A percentile compares a stretch with the other conserved stretches of the same genome.
Evolutionary conservation across 768 basidiomycete species (phyloP).

Genomic region (Multifurca ochricompacta): DNA sequence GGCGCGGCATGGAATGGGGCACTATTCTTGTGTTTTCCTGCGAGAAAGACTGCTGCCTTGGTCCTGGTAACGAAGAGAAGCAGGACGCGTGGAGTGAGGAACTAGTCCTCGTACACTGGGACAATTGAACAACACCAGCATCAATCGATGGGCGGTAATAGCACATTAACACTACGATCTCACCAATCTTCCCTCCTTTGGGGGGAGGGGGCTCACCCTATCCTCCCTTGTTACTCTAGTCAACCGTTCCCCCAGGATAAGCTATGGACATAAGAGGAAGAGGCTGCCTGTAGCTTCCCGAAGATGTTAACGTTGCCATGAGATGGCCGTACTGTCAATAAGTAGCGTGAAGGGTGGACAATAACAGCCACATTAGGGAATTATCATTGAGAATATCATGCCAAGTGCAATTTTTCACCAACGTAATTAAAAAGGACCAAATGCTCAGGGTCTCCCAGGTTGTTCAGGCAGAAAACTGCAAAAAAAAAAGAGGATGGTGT

Average conservation of each 20-base stretch:
- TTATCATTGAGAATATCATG: too few relatives aligned
- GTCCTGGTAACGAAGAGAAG: constrained; percentile 33
- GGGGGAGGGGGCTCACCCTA: not conserved
- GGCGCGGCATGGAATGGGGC: constrained; percentile 88
- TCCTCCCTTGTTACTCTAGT: not conserved
- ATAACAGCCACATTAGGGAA: too few relatives aligned
- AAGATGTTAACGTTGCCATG: too few relatives aligned
- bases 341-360: too few relatives aligned
- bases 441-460: too few relatives aligned
- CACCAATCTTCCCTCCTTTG: not conserved
- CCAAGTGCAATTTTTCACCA: too few relatives aligned
- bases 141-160: not conserved
- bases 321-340: too few relatives aligned
- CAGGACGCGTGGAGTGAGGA: constrained; percentile 64
- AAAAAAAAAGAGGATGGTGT: too few relatives aligned
- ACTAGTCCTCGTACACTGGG: constrained; percentile 68
- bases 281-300: not conserved
- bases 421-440: too few relatives aligned
- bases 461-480: too few relatives aligned
- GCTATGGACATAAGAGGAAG: not conserved
- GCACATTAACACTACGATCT: not conserved
- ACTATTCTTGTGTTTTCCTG: constrained; percentile 88
- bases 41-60: constrained; percentile 62
- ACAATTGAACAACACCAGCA: constrained; percentile 35
- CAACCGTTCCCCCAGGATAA: not conserved